Base-by-base conservation (phyloP, 208 protist genomes). In the Tetramitus jugosus region DNA sequence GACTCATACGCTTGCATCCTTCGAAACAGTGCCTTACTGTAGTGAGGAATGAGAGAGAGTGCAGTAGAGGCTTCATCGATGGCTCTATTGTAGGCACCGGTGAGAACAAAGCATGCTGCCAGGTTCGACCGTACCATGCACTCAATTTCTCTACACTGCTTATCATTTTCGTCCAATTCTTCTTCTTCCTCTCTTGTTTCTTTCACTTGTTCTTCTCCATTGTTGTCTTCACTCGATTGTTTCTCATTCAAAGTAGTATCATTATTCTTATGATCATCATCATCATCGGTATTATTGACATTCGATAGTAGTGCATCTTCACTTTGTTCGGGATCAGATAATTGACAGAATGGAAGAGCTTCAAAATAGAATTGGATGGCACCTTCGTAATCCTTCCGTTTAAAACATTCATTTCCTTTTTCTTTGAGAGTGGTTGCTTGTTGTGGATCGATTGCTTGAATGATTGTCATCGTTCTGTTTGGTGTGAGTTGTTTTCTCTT, bases 1-100 rank as follows among this genome's bases (percentile, higher is more conserved):
- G 80, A 77, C 76, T 93, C 94, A 79, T 95, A 92, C 76, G 91
- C 91, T 52, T 94, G 89, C 2, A 91, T 93, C 14, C 93, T 87
- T 31, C 92, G 87, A 40, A 91, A 56, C 62, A 87, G 90, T 0
- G 90, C 90, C 79, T 95, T 96, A 20, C 83, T 43, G 65, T 96
- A 94, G 45, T 76, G 46, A 23, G 82, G 79, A 60, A 94, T 85
- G 69, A 94, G 88, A 6, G 89, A 87, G 17, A 96, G 81, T 10
- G 94, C 91, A 80, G 93, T 87, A 6, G 79, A 89, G 17, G 92
- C 84, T 80, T 93, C 82, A 31, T 83, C 79, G 8, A 91, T 80
- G 7, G 92, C 91, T 29, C 92, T 88, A 8, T 94, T 83, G 37
- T 84, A 83, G n/a, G 88, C 77, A 17, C 86, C 81, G 61, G 88